Base-by-base conservation (phyloP, 2,329 filamentous ascomycete species). In the Cercospora beticola region DNA sequence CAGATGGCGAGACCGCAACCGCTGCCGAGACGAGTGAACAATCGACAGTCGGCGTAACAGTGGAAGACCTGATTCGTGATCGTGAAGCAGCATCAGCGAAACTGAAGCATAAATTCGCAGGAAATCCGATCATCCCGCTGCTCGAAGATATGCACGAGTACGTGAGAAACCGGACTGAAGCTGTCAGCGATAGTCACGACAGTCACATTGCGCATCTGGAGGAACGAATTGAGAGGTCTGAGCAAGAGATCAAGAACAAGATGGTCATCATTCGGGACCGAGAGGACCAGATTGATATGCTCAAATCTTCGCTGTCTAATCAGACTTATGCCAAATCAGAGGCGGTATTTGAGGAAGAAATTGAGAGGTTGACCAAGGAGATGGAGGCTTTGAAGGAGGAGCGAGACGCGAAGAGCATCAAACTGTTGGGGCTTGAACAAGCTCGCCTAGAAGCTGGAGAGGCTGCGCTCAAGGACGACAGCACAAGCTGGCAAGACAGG, bases 221-320 rank as follows among this genome's bases (percentile, higher is more conserved):
- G 46, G 68, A 71, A 54, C 64, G 70, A 8, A 76, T 78, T 14
- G 73, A 77, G n/a, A 82, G 87, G 46, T 94, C 93, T 75, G 89
- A 94, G 72, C 84, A 84, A 1, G 88, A 89, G 46, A 93, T 97
- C 63, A 88, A 92, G 64, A 86, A 85, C 14, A 83, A 97, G 5
- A 87, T 87, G 28, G 86, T 87, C 66, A 90, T 90, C 78, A 84
- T 92, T 76, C 91, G 89, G 16, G 92, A 95, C 66, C 86, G 89
- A 75, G 92, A 94, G n/a, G 94, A 97, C 75, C 94, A 98, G 80
- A 91, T 97, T 68, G 93, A 96, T 74, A 89, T 87, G 3, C 82
- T 98, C 69, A 88, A 90, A 62, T 92, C 97, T 66, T 92, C 94
- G 72, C 82, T 98, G 7, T 85, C 88, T 60, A 88, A 93, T n/a